Base-by-base conservation (phyloP, 345 rosid species). In the Punica granatum region DNA sequence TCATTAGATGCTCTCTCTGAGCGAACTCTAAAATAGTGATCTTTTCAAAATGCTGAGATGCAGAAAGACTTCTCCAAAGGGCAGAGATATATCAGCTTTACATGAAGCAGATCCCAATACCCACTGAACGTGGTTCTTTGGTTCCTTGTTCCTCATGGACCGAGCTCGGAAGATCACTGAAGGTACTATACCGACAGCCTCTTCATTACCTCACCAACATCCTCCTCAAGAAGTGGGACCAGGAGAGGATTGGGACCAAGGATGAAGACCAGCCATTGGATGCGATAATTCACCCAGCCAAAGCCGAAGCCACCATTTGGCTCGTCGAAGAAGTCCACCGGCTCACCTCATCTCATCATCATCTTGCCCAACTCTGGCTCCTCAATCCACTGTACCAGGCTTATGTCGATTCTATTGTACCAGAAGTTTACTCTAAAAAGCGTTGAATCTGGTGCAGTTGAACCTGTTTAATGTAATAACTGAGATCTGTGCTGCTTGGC, bases 251-350 rank as follows among this genome's bases (percentile, higher is more conserved):
- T 15, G 90, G 86, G 64, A 37, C 75, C 8, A 88, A 73, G 71
- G 78, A 84, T 70, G 86, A 90, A 76, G 69, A 82, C 19, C 67
- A 49, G 64, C 72, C 81, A 32, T 73, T 89, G 71, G 96, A 91
- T 78, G 69, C 68, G 3, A 69, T 88, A 49, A 68, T 91, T 19
- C 97, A 94, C 79, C 98, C 99, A 1, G 32, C 56, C 21, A 92
- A 94, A 78, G 99, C 99, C 9, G 98, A 92, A 84, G 88, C 92
- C 33, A 77, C 85, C 41, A 70, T 92, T 69, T 94, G 98, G 99
- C 88, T 92, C 7, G 53, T 88, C 41, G 99, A 92, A 67, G 96
- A 92, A 74, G 60, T 78, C 14, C 98, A 94, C 81, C 87, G 98
- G 23, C 43, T 30, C 21, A 84, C 93, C 32, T 63, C 92, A 0